phyloP scores from a whole-genome alignment of 2,329 filamentous ascomycete species.

The Beauveria sp. region DNA sequence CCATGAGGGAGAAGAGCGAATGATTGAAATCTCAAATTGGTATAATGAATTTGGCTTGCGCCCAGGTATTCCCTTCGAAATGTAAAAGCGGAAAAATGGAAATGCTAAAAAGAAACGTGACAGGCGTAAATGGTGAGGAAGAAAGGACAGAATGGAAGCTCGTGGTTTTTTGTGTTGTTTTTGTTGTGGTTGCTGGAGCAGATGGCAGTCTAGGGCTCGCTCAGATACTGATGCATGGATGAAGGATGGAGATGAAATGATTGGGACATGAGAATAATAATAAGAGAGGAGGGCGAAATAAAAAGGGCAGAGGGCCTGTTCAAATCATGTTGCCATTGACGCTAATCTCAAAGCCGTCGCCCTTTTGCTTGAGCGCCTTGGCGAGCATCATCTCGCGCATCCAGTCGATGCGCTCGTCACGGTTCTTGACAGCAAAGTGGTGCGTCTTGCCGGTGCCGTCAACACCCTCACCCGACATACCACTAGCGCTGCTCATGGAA shows the following conservation, averaged over 20 bases:
- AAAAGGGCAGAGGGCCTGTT: neutral
- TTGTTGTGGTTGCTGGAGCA: neutral
- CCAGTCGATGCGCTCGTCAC: conserved; percentile 94
- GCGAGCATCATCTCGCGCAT: conserved; percentile 90
- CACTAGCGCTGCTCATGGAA: conserved; percentile 26
- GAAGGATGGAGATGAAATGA: neutral
- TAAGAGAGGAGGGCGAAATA: neutral
- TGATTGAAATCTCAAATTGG: conserved; percentile 9
- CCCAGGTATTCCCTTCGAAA: neutral
- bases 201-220: neutral
- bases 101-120: conserved; percentile 3
- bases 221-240: neutral
- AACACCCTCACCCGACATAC: conserved; percentile 33
- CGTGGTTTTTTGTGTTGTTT: conserved; percentile 7
- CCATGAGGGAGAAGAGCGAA: neutral
- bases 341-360: conserved; percentile 72
- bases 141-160: conserved; percentile 11
- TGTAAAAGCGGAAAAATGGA: neutral
- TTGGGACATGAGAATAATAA: neutral
- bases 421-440: conserved; percentile 81
- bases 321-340: conserved; percentile 74
- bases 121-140: neutral
- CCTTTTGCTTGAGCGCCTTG: conserved; percentile 78
- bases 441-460: conserved; percentile 74
- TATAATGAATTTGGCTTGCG: conserved; percentile 8